Conservation (phyloP, 495 filamentous ascomycete genomes). For the Penicillium lagena region DNA sequence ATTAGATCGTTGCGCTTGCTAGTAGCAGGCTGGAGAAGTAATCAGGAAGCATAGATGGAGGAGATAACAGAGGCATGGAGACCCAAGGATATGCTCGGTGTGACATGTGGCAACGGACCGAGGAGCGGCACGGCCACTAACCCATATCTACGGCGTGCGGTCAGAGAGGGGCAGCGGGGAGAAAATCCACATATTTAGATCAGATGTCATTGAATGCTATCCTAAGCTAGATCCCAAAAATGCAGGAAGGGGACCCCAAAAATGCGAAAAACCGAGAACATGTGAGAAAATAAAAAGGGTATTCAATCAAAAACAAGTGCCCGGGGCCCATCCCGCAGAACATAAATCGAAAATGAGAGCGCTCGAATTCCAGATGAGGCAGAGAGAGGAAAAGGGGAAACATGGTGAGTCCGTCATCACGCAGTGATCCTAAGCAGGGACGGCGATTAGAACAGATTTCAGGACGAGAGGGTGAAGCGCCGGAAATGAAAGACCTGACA, state of each 20-base stretch:
- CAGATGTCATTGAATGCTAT: not conserved
- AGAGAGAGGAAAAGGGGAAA: constrained; percentile 3
- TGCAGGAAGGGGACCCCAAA: constrained; percentile 6
- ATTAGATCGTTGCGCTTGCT: too few relatives aligned
- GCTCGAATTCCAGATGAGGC: constrained; percentile 26
- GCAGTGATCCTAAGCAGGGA: constrained; percentile 13
- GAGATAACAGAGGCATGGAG: too few relatives aligned
- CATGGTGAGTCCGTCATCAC: constrained; percentile 8
- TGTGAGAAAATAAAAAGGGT: constrained; percentile 12
- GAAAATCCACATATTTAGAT: not conserved
- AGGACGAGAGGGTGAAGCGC: not conserved
- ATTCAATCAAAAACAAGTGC: constrained; percentile 9
- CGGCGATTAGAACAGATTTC: constrained; percentile 2
- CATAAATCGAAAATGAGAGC: constrained; percentile 9
- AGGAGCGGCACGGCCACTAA: not conserved
- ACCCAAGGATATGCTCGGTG: too few relatives aligned
- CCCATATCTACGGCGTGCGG: too few relatives aligned
- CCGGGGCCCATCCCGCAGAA: not conserved
- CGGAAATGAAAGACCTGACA: not conserved
- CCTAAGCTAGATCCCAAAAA: constrained; percentile 2
- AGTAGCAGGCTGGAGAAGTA: too few relatives aligned
- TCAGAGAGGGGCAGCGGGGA: not conserved
- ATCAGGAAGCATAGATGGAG: too few relatives aligned
- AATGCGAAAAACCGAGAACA: not conserved
- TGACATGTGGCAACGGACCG: not conserved